A percentile compares a stretch with the other conserved stretches of the same genome.
phyloP scores from a whole-genome alignment of 176 grass and related monocot species.

The Aegilops longissima region DNA sequence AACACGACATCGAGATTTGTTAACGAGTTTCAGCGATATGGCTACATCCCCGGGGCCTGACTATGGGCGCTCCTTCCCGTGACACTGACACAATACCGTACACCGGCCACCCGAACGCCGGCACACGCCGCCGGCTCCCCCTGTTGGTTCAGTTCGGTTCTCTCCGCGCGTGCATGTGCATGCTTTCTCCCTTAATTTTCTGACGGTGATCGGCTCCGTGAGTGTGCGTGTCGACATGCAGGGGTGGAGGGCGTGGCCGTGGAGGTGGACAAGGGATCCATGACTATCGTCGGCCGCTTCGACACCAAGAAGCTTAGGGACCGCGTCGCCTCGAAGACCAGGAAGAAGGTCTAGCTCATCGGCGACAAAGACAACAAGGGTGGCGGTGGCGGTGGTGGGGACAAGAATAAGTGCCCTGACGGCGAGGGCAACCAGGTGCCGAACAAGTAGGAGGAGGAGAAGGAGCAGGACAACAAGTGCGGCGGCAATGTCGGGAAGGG shows the following conservation, averaged over 20 bases:
- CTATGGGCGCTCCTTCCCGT: no score
- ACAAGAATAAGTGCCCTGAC: not conserved
- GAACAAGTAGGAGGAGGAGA: not conserved
- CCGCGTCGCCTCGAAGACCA: conserved; percentile 57
- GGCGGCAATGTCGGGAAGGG: conserved; percentile 6
- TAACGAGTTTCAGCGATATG: no score
- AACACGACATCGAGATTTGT: no score
- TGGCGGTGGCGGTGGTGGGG: not conserved
- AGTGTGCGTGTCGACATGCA: not conserved
- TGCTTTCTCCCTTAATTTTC: no score
- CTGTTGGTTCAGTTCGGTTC: no score
- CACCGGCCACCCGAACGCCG: no score
- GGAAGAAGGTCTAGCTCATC: conserved; percentile 70
- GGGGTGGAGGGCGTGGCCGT: not conserved
- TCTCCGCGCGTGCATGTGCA: no score
- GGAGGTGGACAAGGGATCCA: not conserved
- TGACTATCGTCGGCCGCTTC: not conserved
- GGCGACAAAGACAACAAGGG: not conserved
- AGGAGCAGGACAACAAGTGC: not conserved
- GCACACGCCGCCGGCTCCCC: no score
- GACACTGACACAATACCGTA: no score
- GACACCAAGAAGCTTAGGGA: conserved; percentile 55
- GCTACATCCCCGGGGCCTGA: no score
- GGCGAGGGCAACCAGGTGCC: conserved; percentile 21
- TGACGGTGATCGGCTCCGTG: no score